Conservation (phyloP, 805 yeast genomes). For the Pichia cephalocereana region DNA sequence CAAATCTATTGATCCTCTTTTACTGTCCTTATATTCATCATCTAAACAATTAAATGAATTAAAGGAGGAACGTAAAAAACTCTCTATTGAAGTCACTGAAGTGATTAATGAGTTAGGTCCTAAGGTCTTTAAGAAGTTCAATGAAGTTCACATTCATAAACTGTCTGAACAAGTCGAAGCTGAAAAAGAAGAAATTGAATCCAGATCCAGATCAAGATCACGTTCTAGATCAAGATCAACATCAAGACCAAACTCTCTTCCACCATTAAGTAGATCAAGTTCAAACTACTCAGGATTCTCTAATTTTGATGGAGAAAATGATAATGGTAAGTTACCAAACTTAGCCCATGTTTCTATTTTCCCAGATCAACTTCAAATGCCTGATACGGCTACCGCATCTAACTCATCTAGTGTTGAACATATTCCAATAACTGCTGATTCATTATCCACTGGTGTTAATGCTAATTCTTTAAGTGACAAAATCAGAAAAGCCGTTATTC, state of each 20-base stretch:
- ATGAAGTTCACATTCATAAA: constrained; percentile 11
- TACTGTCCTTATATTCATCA: constrained; percentile 42
- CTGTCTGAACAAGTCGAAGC: constrained; percentile 14
- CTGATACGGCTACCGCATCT: constrained; percentile 11
- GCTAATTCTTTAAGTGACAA: constrained; percentile 8
- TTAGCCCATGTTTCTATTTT: constrained; percentile 26
- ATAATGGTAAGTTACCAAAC: constrained; percentile 17
- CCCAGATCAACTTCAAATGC: constrained; percentile 22
- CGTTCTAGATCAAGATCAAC: constrained; percentile 8
- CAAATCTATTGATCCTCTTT: constrained; percentile 75
- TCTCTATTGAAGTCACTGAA: constrained; percentile 69
- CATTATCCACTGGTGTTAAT: constrained; percentile 3
- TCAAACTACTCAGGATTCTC: constrained; percentile 24
- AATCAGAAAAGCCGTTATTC: constrained; percentile 20
- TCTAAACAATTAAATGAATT: constrained; percentile 48
- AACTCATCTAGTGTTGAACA: constrained; percentile 1
- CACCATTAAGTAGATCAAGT: constrained; percentile 10
- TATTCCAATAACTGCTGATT: background rate
- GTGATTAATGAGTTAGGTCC: constrained; percentile 79
- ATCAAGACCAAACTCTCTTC: constrained; percentile 3
- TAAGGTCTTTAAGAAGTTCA: constrained; percentile 73
- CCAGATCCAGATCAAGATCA: constrained; percentile 15
- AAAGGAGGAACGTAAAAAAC: constrained; percentile 48
- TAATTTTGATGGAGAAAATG: constrained; percentile 11
- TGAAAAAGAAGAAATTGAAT: constrained; percentile 17